Conservation (phyloP, 441 rosid genomes). For the Mallotus repandus region DNA sequence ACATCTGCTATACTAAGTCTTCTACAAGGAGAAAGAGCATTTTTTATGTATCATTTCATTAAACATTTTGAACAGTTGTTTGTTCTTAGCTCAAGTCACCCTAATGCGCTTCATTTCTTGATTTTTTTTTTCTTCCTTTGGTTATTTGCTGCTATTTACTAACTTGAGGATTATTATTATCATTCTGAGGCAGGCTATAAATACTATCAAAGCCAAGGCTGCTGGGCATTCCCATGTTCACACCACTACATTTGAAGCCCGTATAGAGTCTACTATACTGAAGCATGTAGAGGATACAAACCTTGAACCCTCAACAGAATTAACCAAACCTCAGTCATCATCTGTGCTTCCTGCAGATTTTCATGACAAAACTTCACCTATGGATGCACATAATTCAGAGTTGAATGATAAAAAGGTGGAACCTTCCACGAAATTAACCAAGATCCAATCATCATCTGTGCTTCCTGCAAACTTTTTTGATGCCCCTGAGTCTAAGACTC, state of each 20-base stretch:
- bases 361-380: constrained; percentile 38
- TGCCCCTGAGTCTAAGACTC: constrained; percentile 32
- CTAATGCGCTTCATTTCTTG: too few species aligned
- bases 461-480: constrained; percentile 72
- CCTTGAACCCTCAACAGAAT: constrained; percentile 29
- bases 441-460: constrained; percentile 42
- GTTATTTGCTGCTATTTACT: constrained; percentile 6
- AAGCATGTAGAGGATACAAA: constrained; percentile 28
- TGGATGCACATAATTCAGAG: constrained; percentile 21
- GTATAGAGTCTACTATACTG: constrained; percentile 21
- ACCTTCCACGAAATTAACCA: constrained; percentile 29
- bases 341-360: constrained; percentile 63
- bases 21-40: neutral
- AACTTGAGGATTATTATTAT: constrained; percentile 15
- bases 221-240: constrained; percentile 32
- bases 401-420: constrained; percentile 26
- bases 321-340: constrained; percentile 38
- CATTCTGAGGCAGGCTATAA: constrained; percentile 52
- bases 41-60: too few species aligned
- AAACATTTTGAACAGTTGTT: neutral
- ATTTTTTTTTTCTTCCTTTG: neutral
- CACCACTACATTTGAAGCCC: constrained; percentile 25
- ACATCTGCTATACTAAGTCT: too few species aligned
- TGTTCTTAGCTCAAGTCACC: too few species aligned
- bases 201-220: constrained; percentile 63